These are phyloP conservation scores for Rhizophlyctis rosea DNA, from an alignment of 192 early-diverging fungal genomes.

Conservation along the genomic window DNA sequence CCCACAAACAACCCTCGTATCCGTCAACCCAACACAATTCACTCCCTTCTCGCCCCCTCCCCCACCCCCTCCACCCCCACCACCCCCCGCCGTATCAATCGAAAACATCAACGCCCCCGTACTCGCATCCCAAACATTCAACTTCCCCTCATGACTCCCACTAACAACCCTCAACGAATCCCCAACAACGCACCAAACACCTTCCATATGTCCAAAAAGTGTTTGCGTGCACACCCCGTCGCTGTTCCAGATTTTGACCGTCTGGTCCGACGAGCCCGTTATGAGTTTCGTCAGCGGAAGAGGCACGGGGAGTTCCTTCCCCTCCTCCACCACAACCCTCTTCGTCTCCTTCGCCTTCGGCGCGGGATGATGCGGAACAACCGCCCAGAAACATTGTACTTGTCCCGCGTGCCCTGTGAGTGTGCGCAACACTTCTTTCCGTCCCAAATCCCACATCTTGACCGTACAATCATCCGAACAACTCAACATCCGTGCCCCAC, in stretches of 20 bases:
- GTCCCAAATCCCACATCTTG: constrained; percentile 63
- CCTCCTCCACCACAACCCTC: constrained; percentile 1
- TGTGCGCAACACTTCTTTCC: constrained; percentile 62
- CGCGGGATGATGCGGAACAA: constrained; percentile 24
- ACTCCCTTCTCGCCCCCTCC: constrained; percentile 74
- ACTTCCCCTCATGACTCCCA: constrained; percentile 77
- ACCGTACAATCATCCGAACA: constrained; percentile 86
- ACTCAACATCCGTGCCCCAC: constrained; percentile 61
- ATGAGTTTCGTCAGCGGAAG: constrained; percentile 52
- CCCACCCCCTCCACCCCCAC: too few relatives aligned
- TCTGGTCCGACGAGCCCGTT: constrained; percentile 87
- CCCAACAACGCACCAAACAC: constrained; percentile 77
- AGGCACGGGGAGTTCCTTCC: constrained; percentile 23
- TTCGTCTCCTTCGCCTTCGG: too few relatives aligned
- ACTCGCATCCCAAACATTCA: constrained; percentile 90
- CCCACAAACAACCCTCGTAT: constrained; percentile 83
- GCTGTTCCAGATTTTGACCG: constrained; percentile 89
- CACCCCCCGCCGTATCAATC: too few relatives aligned
- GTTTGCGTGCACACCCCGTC: constrained; percentile 72
- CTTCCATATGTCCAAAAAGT: constrained; percentile 79
- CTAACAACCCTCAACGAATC: constrained; percentile 77
- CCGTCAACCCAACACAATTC: constrained; percentile 76
- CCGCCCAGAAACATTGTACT: constrained; percentile 37
- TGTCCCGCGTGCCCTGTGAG: constrained; percentile 48
- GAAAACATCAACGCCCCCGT: constrained; percentile 73